Base-by-base conservation (phyloP, 1,139 yeast genomes). In the Taphrina pruni region DNA sequence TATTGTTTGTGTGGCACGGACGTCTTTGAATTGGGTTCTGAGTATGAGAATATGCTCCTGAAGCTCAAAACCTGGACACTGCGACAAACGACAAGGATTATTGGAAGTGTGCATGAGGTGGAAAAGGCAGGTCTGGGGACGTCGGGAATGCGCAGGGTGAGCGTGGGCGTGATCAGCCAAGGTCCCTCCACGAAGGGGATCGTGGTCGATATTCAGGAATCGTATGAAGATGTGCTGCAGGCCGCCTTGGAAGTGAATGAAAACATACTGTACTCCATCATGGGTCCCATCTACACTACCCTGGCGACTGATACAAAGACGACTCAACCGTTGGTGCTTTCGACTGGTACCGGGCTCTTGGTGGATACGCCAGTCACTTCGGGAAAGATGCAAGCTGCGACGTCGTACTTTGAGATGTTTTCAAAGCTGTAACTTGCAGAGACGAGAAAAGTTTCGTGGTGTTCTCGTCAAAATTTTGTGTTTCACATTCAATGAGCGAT, bases 111-210 rank as follows among this genome's bases (percentile, higher is more conserved):
- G 17, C 60, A 54, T 38, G 48, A 54, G 21, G n/a, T 64, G 8
- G 66, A 62, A 12, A 17, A 20, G 12, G 46, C 50, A 6, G 48
- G 38, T 9, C 43, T 62, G 14, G 21, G 50, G 12, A 21, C 36
- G n/a, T 21, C 38, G 7, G 36, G 50, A 7, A 38, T 6, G 14
- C 38, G 54, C 26, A 43, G 45, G 39, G 43, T 45, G 41, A 58
- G 62, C 35, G 35, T 58, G 5, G 67, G 67, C n/a, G 50, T 54
- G n/a, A 46, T 64, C 56, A 64, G 58, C 9, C 67, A 64, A 45
- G 67, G 67, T 7, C 67, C 67, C 20, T 54, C 67, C 8, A 64
- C 61, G 32, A 56, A 57, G 12, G 67, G 67, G 11, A 43, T 64
- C 21, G 46, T 64, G 14, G 20, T 64, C n/a, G 67, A 64, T 21